Percentiles rank a stretch among this genome's conserved stretches.
These are phyloP conservation scores for Gonium pectorale DNA, from an alignment of 139 green algal genomes.

Conservation along the genomic window DNA sequence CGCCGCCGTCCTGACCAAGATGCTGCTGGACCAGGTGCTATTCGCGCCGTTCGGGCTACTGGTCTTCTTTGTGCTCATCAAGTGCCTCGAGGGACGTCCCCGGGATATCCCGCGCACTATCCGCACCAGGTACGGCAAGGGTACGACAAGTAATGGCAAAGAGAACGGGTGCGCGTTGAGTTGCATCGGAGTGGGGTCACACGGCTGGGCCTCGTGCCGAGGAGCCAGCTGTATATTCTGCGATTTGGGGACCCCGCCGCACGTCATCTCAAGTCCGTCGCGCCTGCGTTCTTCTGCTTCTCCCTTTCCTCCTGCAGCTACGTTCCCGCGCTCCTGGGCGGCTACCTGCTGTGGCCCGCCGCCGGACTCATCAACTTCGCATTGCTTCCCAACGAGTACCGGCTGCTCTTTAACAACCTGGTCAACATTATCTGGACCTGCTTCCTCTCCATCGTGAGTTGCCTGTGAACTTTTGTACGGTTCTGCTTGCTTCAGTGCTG, in stretches of 20 bases:
- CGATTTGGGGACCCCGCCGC: no score
- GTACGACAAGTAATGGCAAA: no score
- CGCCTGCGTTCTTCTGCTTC: no score
- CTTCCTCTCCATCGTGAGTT: constrained; percentile 46
- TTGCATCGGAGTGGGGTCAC: no score
- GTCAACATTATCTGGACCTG: constrained; percentile 52
- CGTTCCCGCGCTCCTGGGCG: constrained; percentile 49
- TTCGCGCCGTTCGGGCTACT: constrained; percentile 61
- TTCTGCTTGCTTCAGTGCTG: neutral
- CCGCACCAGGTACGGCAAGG: constrained; percentile 2
- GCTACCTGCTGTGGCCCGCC: constrained; percentile 70
- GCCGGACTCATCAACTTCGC: constrained; percentile 73
- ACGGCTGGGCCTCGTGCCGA: no score
- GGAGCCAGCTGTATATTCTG: no score
- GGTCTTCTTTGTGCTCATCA: constrained; percentile 61
- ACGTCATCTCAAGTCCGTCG: no score
- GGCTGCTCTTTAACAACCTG: constrained; percentile 69
- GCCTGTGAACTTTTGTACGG: neutral
- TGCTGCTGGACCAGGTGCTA: constrained; percentile 56
- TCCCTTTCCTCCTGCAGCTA: constrained; percentile 40
- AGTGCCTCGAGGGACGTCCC: constrained; percentile 50
- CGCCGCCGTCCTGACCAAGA: constrained; percentile 54
- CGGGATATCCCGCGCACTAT: neutral
- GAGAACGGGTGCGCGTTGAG: no score
- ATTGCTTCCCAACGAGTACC: constrained; percentile 61